A percentile compares a stretch with the other conserved stretches of the same genome.
phyloP scores from a whole-genome alignment of 1,284 basidiomycete species.

The Agroathelia rolfsii region DNA sequence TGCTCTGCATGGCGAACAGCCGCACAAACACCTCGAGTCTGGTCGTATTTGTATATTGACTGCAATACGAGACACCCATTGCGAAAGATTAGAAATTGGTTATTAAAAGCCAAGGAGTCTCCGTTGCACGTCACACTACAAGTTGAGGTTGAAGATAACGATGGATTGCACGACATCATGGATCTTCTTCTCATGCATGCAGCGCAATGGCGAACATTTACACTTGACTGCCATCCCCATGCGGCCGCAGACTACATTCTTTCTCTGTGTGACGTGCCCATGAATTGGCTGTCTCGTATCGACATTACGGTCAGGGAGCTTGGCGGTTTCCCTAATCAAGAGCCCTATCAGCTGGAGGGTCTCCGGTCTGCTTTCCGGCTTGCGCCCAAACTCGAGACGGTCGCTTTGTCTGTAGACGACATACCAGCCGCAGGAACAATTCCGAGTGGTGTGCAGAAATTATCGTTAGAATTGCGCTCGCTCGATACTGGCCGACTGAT shows the following conservation, averaged over 20 bases:
- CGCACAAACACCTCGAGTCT: constrained; percentile 38
- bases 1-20: constrained; percentile 52
- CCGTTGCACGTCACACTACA: constrained; percentile 36
- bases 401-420: constrained; percentile 26
- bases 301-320: too few relatives aligned
- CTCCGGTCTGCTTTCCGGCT: constrained; percentile 23
- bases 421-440: constrained; percentile 24
- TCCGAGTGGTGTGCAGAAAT: constrained; percentile 28
- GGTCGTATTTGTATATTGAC: constrained; percentile 48
- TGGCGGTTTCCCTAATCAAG: too few relatives aligned
- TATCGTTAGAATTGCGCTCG: constrained; percentile 23
- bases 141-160: constrained; percentile 20
- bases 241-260: constrained; percentile 30
- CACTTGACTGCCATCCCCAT: constrained; percentile 28
- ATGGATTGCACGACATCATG: constrained; percentile 25
- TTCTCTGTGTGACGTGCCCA: constrained; percentile 21
- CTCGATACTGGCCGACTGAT: constrained; percentile 21
- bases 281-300: too few relatives aligned
- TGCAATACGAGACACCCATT: constrained; percentile 33
- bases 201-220: constrained; percentile 35
- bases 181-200: constrained; percentile 28
- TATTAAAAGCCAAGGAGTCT: constrained; percentile 31
- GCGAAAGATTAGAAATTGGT: constrained; percentile 38
- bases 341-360: constrained; percentile 16
- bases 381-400: constrained; percentile 25